Evolutionary conservation across 176 grass and related monocot genomes (phyloP).

Genomic region (Musa schizocarpa): DNA sequence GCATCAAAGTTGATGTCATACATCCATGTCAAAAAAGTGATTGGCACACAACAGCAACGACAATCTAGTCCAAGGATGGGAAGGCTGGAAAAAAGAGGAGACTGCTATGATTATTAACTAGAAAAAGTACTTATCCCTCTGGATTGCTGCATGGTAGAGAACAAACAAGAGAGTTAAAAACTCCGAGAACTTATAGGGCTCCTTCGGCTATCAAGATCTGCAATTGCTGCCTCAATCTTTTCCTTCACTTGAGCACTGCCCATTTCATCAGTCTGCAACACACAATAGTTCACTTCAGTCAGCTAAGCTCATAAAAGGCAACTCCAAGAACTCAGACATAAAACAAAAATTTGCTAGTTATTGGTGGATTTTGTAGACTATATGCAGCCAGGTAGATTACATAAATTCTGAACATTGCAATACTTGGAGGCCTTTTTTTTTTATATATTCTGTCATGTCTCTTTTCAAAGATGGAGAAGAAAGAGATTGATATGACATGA

Average conservation of each 20-base stretch:
- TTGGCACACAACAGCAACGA: neutral
- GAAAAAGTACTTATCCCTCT: neutral
- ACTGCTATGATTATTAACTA: too few relatives aligned
- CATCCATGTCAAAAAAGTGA: neutral
- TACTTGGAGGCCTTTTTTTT: too few relatives aligned
- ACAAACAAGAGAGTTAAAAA: neutral
- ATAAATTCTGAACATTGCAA: too few relatives aligned
- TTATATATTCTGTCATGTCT: too few relatives aligned
- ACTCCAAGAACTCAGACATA: too few relatives aligned
- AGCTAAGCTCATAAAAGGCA: neutral
- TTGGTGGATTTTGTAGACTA: too few relatives aligned
- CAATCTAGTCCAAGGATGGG: neutral
- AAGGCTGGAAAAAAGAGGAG: neutral
- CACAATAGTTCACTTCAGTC: neutral
- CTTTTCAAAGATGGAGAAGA: too few relatives aligned
- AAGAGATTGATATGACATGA: too few relatives aligned
- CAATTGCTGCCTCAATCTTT: constrained; percentile 4
- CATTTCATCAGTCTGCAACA: constrained; percentile 8
- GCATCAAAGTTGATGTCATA: neutral
- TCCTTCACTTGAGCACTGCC: constrained; percentile 10
- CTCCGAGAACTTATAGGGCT: constrained; percentile 6
- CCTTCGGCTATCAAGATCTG: neutral
- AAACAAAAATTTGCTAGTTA: too few relatives aligned
- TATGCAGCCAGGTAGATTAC: too few relatives aligned
- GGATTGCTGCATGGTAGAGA: too few relatives aligned